Conservation (phyloP, 2,329 filamentous ascomycete species). For the Exophiala spinifera region DNA sequence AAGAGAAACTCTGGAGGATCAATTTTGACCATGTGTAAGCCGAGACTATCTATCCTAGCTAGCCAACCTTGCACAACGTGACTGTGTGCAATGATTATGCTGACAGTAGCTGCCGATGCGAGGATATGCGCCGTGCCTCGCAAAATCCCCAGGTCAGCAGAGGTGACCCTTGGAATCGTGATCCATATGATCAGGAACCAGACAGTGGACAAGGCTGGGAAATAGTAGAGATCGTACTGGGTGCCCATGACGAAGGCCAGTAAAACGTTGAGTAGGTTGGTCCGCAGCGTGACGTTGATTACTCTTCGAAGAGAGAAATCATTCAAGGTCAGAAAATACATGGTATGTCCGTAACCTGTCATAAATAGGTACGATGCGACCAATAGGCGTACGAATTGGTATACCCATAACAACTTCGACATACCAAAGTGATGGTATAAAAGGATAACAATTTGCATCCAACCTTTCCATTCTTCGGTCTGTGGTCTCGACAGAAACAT, state of each 20-base stretch:
- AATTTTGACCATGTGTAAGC: constrained; percentile 35
- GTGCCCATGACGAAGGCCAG: constrained; percentile 58
- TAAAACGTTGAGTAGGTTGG: constrained; percentile 55
- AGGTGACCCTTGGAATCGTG: constrained; percentile 46
- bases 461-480: constrained; percentile 65
- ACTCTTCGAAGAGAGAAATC: constrained; percentile 57
- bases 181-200: constrained; percentile 60
- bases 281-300: constrained; percentile 53
- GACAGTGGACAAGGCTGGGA: constrained; percentile 58
- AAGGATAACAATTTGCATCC: constrained; percentile 58
- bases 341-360: constrained; percentile 60
- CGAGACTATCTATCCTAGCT: constrained; percentile 31
- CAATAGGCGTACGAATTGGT: constrained; percentile 54
- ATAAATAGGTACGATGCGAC: constrained; percentile 61
- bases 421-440: constrained; percentile 59
- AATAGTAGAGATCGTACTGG: constrained; percentile 57
- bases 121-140: constrained; percentile 50
- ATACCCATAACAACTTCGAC: constrained; percentile 50
- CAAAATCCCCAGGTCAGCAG: constrained; percentile 43
- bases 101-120: constrained; percentile 42
- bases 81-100: constrained; percentile 29
- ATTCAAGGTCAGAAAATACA: constrained; percentile 55
- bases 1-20: constrained; percentile 45
- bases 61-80: constrained; percentile 46
- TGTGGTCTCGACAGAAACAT: constrained; percentile 53